Evolutionary conservation across 768 basidiomycete genomes (phyloP), one percentile per base, ranked within the genome.

Genomic region (Termitomyces sp.): DNA sequence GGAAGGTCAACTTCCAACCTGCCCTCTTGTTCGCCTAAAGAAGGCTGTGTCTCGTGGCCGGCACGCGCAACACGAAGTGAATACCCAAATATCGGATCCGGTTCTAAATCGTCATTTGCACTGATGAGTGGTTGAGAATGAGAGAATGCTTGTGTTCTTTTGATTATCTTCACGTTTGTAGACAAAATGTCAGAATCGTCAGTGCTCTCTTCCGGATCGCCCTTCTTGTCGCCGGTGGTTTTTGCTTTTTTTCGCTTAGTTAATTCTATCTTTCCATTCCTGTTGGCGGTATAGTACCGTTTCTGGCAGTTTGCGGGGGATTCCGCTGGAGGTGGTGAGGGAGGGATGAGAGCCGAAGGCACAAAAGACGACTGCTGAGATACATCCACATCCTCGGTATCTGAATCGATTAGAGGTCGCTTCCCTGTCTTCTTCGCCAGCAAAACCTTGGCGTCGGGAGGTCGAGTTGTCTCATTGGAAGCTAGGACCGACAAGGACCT

Each of bases 311-410:
- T 59, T 6, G 65, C 57, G 20, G 64, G 67, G 33, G 68, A 61
- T 39, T 72, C 67, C 24, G 72, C 72, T 3, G 80, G 78, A 18
- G 86, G 84, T n/a, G 89, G 89, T 18, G 89, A 88, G 18, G 88
- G 88, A 7, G 87, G 86, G 54, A 89, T 68, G 50, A 89, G 78
- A 30, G 69, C 65, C 7, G 73, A 71, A 51, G 66, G 67, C 50
- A 55, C 49, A n/a, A 45, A 39, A 37, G 60, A 27, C 15, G 48
- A 20, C 22, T 55, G 56, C n/a, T 55, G 52, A 49, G 50, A 31
- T 41, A 18, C 36, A 42, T 67, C 68, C 45, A 59, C 60, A 18
- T 63, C 65, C 39, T 71, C 73, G 31, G 60, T 54, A 33, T 72
- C 72, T 42, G 69, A 65, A 33, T 72, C 74, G 16, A 76, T 72